Percentiles rank a stretch among this genome's conserved stretches.
phyloP scores from a whole-genome alignment of 192 early-diverging fungal genomes.

The Spizellomyces sp. region DNA sequence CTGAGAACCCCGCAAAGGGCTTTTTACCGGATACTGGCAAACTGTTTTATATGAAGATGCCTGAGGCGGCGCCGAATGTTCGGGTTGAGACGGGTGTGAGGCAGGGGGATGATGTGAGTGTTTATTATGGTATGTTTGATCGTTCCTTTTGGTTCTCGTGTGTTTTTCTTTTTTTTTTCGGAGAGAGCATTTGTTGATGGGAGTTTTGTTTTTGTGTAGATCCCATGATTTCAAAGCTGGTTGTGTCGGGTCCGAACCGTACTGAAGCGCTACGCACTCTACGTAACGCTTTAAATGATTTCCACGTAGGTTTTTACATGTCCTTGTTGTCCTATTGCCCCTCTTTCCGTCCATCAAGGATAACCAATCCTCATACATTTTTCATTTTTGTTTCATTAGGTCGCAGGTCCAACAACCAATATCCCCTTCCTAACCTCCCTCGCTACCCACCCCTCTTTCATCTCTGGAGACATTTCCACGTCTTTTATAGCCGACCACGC shows the following conservation, averaged over 20 bases:
- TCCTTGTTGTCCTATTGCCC: not conserved
- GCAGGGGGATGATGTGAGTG: slow-evolving; percentile 87
- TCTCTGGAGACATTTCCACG: slow-evolving; percentile 87
- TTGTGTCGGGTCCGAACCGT: slow-evolving; percentile 82
- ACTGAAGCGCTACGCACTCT: slow-evolving; percentile 80
- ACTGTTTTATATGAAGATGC: slow-evolving; percentile 74
- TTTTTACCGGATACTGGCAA: slow-evolving; percentile 95
- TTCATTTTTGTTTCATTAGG: slow-evolving; percentile 22
- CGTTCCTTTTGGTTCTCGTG: too few relatives aligned
- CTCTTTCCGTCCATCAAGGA: too few relatives aligned
- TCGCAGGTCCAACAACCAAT: slow-evolving; percentile 91
- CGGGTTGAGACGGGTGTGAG: slow-evolving; percentile 93
- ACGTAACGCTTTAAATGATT: slow-evolving; percentile 78
- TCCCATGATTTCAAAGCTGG: slow-evolving; percentile 94
- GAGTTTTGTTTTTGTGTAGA: slow-evolving; percentile 25
- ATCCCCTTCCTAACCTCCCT: slow-evolving; percentile 87
- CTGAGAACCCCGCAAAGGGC: slow-evolving; percentile 87
- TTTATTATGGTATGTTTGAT: slow-evolving; percentile 75
- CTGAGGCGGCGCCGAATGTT: slow-evolving; percentile 55
- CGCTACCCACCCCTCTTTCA: slow-evolving; percentile 78
- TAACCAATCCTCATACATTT: too few relatives aligned
- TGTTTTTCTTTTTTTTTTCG: too few relatives aligned
- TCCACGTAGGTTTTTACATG: slow-evolving; percentile 57
- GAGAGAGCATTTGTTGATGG: slow-evolving; percentile 58
- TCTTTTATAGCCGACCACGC: slow-evolving; percentile 87